phyloP scores from a whole-genome alignment of 495 filamentous ascomycete genomes.

The Tirmania nivea region DNA sequence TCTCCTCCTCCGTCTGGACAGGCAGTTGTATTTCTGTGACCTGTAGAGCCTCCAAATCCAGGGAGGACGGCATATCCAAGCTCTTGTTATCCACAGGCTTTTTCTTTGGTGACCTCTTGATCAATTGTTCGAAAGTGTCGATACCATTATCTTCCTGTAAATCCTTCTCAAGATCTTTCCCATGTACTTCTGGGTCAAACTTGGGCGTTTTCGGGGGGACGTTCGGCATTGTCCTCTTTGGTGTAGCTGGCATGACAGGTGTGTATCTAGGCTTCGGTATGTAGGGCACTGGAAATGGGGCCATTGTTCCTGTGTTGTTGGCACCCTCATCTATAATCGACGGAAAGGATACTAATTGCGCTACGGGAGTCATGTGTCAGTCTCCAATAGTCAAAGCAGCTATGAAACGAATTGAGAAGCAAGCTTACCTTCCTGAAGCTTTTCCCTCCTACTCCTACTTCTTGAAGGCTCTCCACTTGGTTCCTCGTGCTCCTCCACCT shows the following conservation, averaged over 20 bases:
- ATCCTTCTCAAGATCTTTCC: background rate
- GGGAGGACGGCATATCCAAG: background rate
- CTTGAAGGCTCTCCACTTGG: background rate
- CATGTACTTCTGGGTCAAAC: slow-evolving; percentile 10
- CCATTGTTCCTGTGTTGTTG: no score
- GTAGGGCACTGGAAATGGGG: no score
- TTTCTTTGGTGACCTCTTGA: slow-evolving; percentile 5
- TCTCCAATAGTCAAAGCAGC: background rate
- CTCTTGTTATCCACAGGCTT: background rate
- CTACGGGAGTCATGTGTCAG: background rate
- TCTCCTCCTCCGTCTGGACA: background rate
- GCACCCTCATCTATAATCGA: background rate
- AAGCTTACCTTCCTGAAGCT: background rate
- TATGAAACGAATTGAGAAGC: background rate
- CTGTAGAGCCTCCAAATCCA: background rate
- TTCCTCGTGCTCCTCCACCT: background rate
- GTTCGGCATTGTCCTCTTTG: background rate
- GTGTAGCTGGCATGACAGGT: background rate
- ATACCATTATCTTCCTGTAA: slow-evolving; percentile 1
- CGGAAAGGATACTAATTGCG: background rate
- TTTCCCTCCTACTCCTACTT: background rate
- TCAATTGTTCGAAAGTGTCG: slow-evolving; percentile 2
- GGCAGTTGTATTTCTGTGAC: background rate
- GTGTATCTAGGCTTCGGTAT: no score
- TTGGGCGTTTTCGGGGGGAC: slow-evolving; percentile 2